Conservation (phyloP, 306 rosid species). For the Macrotyloma uniflorum region DNA sequence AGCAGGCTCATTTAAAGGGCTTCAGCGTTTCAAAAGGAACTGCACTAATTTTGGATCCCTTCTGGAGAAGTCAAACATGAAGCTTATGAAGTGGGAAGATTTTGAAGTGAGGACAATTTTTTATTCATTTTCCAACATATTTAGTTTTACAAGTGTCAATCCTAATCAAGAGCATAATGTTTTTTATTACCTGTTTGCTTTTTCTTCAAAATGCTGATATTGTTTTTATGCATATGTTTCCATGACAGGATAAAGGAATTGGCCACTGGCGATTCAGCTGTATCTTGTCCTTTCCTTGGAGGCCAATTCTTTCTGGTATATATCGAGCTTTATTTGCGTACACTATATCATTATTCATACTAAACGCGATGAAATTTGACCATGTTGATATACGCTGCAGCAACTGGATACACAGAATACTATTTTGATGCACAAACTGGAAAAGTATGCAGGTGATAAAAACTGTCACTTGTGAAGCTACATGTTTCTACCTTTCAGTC, state of each 20-base stretch:
- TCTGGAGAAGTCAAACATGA: conserved; percentile 75
- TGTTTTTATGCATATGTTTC: conserved; percentile 16
- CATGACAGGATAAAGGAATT: conserved; percentile 74
- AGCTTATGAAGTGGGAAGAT: conserved; percentile 94
- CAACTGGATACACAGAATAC: conserved; percentile 94
- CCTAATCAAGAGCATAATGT: neutral
- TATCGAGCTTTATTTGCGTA: neutral
- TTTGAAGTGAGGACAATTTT: conserved; percentile 58
- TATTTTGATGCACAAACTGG: conserved; percentile 78
- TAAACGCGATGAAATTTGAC: conserved; percentile 27
- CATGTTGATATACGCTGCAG: conserved; percentile 53
- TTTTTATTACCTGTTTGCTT: conserved; percentile 9
- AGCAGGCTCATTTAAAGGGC: conserved; percentile 93
- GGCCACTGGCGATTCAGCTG: conserved; percentile 93
- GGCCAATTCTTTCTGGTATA: conserved; percentile 93
- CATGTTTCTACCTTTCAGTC: conserved; percentile 16
- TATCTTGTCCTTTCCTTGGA: conserved; percentile 86
- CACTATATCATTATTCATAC: neutral
- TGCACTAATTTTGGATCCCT: conserved; percentile 94
- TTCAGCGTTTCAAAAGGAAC: conserved; percentile 90
- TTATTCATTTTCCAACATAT: conserved; percentile 8
- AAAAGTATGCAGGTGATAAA: conserved; percentile 84
- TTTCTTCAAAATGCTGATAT: neutral
- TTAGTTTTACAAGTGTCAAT: neutral
- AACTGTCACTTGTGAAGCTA: neutral